A percentile compares a stretch with the other conserved stretches of the same genome.
Conservation (phyloP, 768 basidiomycete genomes). For the Lentinula lateritia region DNA sequence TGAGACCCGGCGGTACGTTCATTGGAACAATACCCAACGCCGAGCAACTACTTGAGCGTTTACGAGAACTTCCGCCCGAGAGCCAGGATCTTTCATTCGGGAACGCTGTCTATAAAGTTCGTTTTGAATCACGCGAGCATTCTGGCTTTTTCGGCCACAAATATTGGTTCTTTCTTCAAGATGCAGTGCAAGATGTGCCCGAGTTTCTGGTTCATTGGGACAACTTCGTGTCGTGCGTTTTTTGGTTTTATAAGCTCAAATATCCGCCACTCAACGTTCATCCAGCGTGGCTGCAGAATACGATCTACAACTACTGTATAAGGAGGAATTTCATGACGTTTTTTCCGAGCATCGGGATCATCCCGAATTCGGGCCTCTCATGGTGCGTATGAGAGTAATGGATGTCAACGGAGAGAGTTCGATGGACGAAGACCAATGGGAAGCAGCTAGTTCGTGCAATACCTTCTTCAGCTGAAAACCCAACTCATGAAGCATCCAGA, state of each 20-base stretch:
- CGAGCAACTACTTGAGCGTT: slow-evolving; percentile 70
- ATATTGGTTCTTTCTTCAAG: slow-evolving; percentile 89
- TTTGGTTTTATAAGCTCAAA: not conserved
- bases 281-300: slow-evolving; percentile 81
- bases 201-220: slow-evolving; percentile 98
- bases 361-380: slow-evolving; percentile 74
- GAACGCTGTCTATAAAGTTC: slow-evolving; percentile 85
- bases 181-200: slow-evolving; percentile 95
- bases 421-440: slow-evolving; percentile 96
- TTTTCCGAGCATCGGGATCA: slow-evolving; percentile 77
- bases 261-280: slow-evolving; percentile 10
- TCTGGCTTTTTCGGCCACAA: slow-evolving; percentile 79
- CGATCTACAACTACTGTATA: slow-evolving; percentile 67
- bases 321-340: slow-evolving; percentile 86
- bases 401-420: slow-evolving; percentile 80
- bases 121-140: slow-evolving; percentile 68
- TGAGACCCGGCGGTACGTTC: slow-evolving; percentile 84
- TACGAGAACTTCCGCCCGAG: slow-evolving; percentile 65
- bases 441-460: slow-evolving; percentile 85
- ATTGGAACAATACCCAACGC: slow-evolving; percentile 97
- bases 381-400: slow-evolving; percentile 90
- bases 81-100: slow-evolving; percentile 76
- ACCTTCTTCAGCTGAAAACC: not conserved
- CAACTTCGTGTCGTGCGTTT: slow-evolving; percentile 73
- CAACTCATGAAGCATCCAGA: slow-evolving; percentile 38